Evolutionary conservation across 2,329 filamentous ascomycete genomes (phyloP), one percentile per base, ranked within the genome.

Genomic region (Cercospora janseana): DNA sequence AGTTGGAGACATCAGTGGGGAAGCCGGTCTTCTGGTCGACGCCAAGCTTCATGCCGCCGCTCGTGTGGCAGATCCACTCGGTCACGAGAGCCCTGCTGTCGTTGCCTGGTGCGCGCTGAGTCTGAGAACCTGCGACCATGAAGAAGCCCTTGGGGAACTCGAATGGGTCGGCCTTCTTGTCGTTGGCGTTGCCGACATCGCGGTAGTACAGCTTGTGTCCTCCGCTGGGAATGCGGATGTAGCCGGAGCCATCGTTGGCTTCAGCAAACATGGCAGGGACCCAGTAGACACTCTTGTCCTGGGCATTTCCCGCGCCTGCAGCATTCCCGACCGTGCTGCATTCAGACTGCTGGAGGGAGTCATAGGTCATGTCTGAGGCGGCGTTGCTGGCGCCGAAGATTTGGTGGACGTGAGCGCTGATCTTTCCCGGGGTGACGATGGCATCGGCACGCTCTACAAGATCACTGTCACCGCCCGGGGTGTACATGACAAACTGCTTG

Each of bases 151-250:
- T 65, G 9, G 87, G 87, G 72, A 89, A 90, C 24, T 86, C 75
- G 61, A 79, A 77, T 64, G 88, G 79, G 16, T 82, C 74, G 61
- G 88, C 83, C 56, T 84, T 78, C 59, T 81, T 79, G 42, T 74
- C 74, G 57, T 73, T 67, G 40, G 66, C 60, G 46, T 76, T 67
- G 57, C 49, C 51, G 31, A 57, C 63, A 51, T 59, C 65, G 56
- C 68, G 83, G 72, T 91, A 91, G 74, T 92, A 93, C 54, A 84
- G 82, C 57, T 87, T 71, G 79, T 85, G 83, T 66, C 87, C 87
- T 62, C 67, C 67, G 31, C 60, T 64, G 9, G 82, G 76, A 16
- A 90, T 86, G 29, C 77, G 76, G 21, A 63, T 32, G 67, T 83
- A 79, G 59, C 88, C 81, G 42, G 76, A 77, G 46, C 79, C 79